These are phyloP conservation scores for Penicillium polonicum DNA, from an alignment of 2,329 filamentous ascomycete genomes.

Conservation along the genomic window DNA sequence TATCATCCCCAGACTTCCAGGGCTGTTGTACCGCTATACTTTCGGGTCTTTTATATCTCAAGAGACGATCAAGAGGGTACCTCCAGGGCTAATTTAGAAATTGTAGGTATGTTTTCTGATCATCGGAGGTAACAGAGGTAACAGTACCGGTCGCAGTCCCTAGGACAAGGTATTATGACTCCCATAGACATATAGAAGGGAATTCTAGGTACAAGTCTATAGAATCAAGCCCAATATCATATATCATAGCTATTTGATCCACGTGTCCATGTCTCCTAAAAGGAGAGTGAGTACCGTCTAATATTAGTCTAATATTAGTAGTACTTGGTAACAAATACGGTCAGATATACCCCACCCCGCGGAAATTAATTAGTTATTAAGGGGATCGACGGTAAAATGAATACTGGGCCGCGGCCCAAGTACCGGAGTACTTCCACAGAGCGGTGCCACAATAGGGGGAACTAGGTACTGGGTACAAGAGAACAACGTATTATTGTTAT, in stretches of 20 bases:
- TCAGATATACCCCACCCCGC: constrained; percentile 9
- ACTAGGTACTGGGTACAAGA: constrained; percentile 16
- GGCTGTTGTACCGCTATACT: too few relatives aligned
- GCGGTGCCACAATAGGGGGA: constrained; percentile 2
- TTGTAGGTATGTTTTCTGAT: background rate
- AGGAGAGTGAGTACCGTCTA: background rate
- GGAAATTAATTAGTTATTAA: constrained; percentile 4
- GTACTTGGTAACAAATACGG: constrained; percentile 1
- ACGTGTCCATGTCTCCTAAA: background rate
- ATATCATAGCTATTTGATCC: background rate
- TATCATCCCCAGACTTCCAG: background rate
- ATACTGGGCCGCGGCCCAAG: constrained; percentile 12
- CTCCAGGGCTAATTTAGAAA: background rate
- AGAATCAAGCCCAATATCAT: background rate
- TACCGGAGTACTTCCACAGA: constrained; percentile 9
- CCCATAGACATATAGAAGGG: background rate
- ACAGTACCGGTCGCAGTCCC: background rate
- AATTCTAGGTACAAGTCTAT: background rate
- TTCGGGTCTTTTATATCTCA: background rate
- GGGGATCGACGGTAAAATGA: constrained; percentile 8
- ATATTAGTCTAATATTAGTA: background rate
- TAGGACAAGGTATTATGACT: too few relatives aligned
- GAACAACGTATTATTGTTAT: constrained; percentile 18
- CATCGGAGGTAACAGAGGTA: background rate
- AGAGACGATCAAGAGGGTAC: background rate